Conservation (phyloP, 2,329 filamentous ascomycete species). For the Diatrype stigma region DNA sequence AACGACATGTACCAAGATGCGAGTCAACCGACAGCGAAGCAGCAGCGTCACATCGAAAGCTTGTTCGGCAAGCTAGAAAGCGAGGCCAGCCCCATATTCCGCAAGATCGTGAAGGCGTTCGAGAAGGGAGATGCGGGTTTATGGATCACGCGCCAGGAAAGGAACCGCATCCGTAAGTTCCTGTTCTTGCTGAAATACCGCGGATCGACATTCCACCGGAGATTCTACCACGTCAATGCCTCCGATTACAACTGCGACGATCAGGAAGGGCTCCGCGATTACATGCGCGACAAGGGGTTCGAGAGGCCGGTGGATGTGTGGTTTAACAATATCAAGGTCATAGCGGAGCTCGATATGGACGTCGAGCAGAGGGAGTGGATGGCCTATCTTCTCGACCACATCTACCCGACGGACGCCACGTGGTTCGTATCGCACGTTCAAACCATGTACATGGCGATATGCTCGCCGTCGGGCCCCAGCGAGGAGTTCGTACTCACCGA, state of each 20-base stretch:
- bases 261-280: slow-evolving; percentile 12
- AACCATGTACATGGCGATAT: slow-evolving; percentile 25
- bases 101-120: slow-evolving; percentile 13
- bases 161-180: slow-evolving; percentile 38
- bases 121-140: slow-evolving; percentile 5
- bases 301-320: slow-evolving; percentile 24
- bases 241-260: slow-evolving; percentile 29
- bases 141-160: slow-evolving; percentile 15
- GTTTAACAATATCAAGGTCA: slow-evolving; percentile 22
- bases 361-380: slow-evolving; percentile 15
- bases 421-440: slow-evolving; percentile 21
- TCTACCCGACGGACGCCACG: slow-evolving; percentile 19
- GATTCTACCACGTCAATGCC: slow-evolving; percentile 30
- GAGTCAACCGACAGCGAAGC: slow-evolving; percentile 7
- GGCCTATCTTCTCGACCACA: slow-evolving; percentile 9
- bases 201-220: slow-evolving; percentile 27
- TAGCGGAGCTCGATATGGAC: slow-evolving; percentile 26
- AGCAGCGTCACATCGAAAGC: slow-evolving; percentile 18
- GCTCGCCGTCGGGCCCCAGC: slow-evolving; percentile 15
- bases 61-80: slow-evolving; percentile 22
- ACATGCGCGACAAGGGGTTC: slow-evolving; percentile 20
- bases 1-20: slow-evolving; percentile 24
- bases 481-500: slow-evolving; percentile 14
- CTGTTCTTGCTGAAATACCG: slow-evolving; percentile 43
- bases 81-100: slow-evolving; percentile 11